Conservation (phyloP, 2,329 filamentous ascomycete species). For the Fusarium sp. region DNA sequence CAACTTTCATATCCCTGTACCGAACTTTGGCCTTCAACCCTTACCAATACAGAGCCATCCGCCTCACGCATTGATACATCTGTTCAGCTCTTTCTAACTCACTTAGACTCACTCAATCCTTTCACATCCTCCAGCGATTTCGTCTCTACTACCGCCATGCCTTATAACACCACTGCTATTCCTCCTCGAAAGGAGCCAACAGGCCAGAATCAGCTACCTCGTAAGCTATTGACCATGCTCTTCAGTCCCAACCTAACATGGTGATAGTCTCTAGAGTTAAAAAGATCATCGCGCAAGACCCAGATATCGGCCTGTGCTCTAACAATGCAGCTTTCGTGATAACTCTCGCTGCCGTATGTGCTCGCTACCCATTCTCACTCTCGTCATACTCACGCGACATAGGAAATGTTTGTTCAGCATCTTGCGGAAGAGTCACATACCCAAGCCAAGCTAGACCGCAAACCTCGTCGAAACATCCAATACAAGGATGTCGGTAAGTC, state of each 20-base stretch:
- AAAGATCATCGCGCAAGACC: slow-evolving; percentile 90
- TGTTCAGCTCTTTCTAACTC: not conserved
- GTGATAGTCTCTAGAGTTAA: slow-evolving; percentile 87
- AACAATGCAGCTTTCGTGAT: slow-evolving; percentile 96
- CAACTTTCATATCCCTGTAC: not conserved
- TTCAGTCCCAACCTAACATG: not conserved
- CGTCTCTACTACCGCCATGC: slow-evolving; percentile 64
- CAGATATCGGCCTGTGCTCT: slow-evolving; percentile 85
- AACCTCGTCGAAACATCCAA: slow-evolving; percentile 92
- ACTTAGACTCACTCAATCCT: not conserved
- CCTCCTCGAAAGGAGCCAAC: slow-evolving; percentile 83
- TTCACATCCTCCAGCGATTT: not conserved
- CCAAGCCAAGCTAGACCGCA: slow-evolving; percentile 89
- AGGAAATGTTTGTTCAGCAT: slow-evolving; percentile 97
- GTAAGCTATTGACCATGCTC: slow-evolving; percentile 63
- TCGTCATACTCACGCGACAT: slow-evolving; percentile 3
- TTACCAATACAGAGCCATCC: not conserved
- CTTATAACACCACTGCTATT: slow-evolving; percentile 88
- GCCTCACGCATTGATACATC: not conserved
- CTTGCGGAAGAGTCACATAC: slow-evolving; percentile 85
- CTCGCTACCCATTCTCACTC: not conserved
- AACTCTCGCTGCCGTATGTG: slow-evolving; percentile 81
- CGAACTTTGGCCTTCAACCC: not conserved
- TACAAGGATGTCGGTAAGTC: slow-evolving; percentile 87
- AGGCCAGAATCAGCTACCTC: slow-evolving; percentile 83